A percentile compares a stretch with the other conserved stretches of the same genome.
These are phyloP conservation scores for Neurospora pannonica DNA, from an alignment of 495 filamentous ascomycete species.

Conservation along the genomic window DNA sequence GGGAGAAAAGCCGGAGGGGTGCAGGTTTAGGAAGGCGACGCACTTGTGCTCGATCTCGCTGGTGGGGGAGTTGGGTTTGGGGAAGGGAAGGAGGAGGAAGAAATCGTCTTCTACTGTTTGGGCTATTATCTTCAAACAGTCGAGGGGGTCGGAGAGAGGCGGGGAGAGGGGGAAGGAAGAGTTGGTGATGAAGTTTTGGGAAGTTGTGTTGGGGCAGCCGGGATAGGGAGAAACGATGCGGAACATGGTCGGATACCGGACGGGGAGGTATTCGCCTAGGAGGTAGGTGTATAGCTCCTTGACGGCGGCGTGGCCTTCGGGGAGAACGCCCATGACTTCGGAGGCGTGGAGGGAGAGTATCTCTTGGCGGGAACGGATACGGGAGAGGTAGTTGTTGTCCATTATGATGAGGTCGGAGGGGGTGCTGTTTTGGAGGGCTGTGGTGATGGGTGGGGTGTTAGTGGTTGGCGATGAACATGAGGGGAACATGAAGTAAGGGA, in stretches of 20 bases:
- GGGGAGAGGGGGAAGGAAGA: constrained; percentile 32
- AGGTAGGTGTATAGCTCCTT: constrained; percentile 59
- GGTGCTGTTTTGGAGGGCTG: constrained; percentile 37
- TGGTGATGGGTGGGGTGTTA: neutral
- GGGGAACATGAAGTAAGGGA: neutral
- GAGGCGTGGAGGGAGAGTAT: constrained; percentile 40
- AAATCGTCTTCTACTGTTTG: constrained; percentile 66
- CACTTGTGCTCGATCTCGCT: constrained; percentile 51
- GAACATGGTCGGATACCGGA: constrained; percentile 58
- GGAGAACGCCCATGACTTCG: constrained; percentile 35
- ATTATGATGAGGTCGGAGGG: constrained; percentile 56
- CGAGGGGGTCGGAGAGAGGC: constrained; percentile 14
- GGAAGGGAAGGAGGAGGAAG: constrained; percentile 45
- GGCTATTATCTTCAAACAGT: constrained; percentile 41
- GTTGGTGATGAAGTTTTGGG: constrained; percentile 39
- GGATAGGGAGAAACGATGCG: constrained; percentile 8
- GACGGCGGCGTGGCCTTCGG: constrained; percentile 40
- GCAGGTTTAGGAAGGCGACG: constrained; percentile 60
- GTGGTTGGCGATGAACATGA: neutral
- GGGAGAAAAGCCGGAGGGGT: constrained; percentile 63
- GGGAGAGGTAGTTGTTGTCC: constrained; percentile 53
- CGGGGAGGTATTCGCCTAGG: constrained; percentile 52
- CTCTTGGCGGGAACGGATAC: constrained; percentile 44
- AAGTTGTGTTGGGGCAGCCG: neutral
- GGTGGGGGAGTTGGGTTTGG: neutral